These are phyloP conservation scores for Saposhnikovia divaricata DNA, from an alignment of 129 eudicot species.

Conservation along the genomic window DNA sequence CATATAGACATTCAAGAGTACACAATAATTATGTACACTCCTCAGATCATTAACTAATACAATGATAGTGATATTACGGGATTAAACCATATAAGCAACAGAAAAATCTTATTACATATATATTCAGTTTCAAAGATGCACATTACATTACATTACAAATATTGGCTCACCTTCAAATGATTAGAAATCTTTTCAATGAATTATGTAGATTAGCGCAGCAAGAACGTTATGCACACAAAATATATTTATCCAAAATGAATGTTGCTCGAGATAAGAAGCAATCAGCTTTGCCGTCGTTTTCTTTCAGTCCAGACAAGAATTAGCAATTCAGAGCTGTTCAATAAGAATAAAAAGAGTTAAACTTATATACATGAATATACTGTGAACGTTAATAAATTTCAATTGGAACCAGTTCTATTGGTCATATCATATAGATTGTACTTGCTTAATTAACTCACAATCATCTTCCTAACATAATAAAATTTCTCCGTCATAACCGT, in stretches of 20 bases:
- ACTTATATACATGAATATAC: background rate
- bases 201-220: background rate
- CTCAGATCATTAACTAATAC: background rate
- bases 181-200: background rate
- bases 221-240: background rate
- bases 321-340: background rate
- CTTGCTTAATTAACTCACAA: background rate
- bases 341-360: background rate
- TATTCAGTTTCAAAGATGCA: background rate
- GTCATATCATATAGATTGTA: background rate
- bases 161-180: constrained; percentile 15
- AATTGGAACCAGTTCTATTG: background rate
- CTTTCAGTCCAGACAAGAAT: constrained; percentile 18
- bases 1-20: background rate
- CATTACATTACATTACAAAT: background rate
- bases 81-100: background rate
- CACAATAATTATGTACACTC: background rate
- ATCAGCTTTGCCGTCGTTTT: constrained; percentile 1
- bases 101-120: background rate
- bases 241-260: background rate
- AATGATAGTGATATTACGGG: background rate
- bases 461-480: no score
- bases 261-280: background rate
- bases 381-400: background rate
- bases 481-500: background rate